Base-by-base conservation (phyloP, 495 filamentous ascomycete genomes). In the Penicillium coffeae region DNA sequence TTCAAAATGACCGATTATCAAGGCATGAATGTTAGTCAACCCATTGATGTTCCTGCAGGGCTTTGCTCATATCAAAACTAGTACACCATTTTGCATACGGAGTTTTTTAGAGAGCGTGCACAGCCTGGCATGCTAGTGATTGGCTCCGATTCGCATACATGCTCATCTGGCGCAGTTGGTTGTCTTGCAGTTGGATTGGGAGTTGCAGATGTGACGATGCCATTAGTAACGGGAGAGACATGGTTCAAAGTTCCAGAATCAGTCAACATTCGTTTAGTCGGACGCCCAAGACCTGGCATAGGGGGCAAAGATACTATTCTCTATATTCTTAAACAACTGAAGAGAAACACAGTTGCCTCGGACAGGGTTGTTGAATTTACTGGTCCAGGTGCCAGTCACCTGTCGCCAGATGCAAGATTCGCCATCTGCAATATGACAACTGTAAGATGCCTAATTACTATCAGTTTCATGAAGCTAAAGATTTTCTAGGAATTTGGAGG, bases 381-480 rank as follows among this genome's bases (percentile, higher is more conserved):
- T 14, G 72, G 72, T 0, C 63, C 68, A 0, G 70, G 69, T 1
- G 25, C 65, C 8, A 45, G 51, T 20, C 48, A 65, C 43, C 46
- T 75, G 8, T 68, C 66, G 5, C 62, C 52, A 14, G 73, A 77
- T 62, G 68, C 69, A 0, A 59, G 74, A 8, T 77, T 77, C 51
- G 72, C 73, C 1, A 71, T 76, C 36, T 59, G 59, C 8, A 77
- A 77, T 35, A 77, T 77, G 74, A 69, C 64, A 3, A 72, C 72
- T 13, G 70, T 71, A 56, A 21, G 56, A 19, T 6, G 6, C 14
- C n/a, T 41, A 14, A 37, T 14, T 37, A 4, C 12, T 18, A 7
- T 14, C 13, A 4, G 6, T 3, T 37, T 18, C 13, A 6, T 37
- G 6, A 51, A 30, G 25, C 12, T 21, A 37, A 33, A 15, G 14